Conservation (phyloP, 345 rosid species). For the Acer saccharum region DNA sequence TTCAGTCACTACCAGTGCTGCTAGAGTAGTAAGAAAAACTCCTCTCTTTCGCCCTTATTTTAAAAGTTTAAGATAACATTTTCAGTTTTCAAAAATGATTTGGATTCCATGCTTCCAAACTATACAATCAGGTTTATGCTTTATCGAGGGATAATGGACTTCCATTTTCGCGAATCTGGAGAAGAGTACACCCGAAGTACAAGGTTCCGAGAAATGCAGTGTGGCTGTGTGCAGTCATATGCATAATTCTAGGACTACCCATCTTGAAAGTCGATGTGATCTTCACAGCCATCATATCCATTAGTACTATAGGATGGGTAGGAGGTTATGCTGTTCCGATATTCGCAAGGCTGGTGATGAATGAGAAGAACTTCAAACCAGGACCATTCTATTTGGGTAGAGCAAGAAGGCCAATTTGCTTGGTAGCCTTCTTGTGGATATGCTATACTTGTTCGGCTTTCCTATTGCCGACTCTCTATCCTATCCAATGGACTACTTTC, state of each 20-base stretch:
- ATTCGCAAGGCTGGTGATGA: conserved; percentile 61
- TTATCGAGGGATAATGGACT: conserved; percentile 59
- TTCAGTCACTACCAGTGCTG: conserved; percentile 63
- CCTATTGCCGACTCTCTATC: conserved; percentile 57
- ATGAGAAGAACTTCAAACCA: conserved; percentile 54
- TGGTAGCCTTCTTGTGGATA: conserved; percentile 59
- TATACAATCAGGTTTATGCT: conserved; percentile 41
- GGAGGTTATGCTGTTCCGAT: conserved; percentile 66
- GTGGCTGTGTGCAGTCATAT: conserved; percentile 60
- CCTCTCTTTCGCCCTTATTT: too few relatives aligned
- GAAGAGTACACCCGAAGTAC: conserved; percentile 54
- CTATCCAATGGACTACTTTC: conserved; percentile 47
- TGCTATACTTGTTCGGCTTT: conserved; percentile 64
- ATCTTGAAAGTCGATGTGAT: conserved; percentile 52
- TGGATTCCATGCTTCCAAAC: background rate
- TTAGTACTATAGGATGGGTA: conserved; percentile 69
- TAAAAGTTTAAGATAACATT: too few relatives aligned
- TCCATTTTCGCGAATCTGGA: conserved; percentile 57
- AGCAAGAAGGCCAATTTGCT: conserved; percentile 55
- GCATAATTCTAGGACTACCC: conserved; percentile 57
- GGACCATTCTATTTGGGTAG: conserved; percentile 67
- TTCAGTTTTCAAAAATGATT: too few relatives aligned
- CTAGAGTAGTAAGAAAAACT: conserved; percentile 48
- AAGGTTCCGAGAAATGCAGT: conserved; percentile 63
- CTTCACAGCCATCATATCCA: conserved; percentile 63